Evolutionary conservation across 2,329 filamentous ascomycete genomes (phyloP), one percentile per base, ranked within the genome.

Genomic region (Fusarium mangiferae): DNA sequence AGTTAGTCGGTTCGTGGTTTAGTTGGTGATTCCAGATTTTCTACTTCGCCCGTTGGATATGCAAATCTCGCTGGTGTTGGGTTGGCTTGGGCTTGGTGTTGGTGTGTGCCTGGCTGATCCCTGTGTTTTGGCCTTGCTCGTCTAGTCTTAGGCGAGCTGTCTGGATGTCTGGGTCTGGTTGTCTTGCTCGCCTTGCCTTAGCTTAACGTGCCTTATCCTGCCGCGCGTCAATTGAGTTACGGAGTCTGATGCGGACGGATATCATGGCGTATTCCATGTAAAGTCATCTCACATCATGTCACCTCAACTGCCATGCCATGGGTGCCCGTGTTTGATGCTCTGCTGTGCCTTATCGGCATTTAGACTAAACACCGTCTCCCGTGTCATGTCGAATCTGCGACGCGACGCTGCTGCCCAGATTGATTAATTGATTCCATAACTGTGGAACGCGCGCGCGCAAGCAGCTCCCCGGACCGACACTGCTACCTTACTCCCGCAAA

Each of bases 151-250:
- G 60, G 20, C 60, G 35, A 60, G 52, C 54, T 63, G 57, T 62
- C 44, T 70, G 41, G 60, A 38, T 73, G 42, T 56, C 51, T 69
- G 35, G 52, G 62, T 60, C 51, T 60, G 30, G 52, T 57, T 55
- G 20, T 33, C 59, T 68, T 66, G 56, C 62, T 72, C 67, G 68
- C 58, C 58, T 70, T 68, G 46, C 67, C 46, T 65, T 69, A 58
- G 44, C 59, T 51, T 52, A 55, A 51, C 35, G 38, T 69, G 44
- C 65, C 66, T 69, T 68, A 69, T 64, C 57, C 65, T 69, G 66
- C 66, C 66, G 66, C 66, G 66, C 66, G 66, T 69, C 66, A 69
- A 69, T 68, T 69, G 66, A 69, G 66, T 69, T 69, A 49, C 58
- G 30, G 56, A 35, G 58, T 49, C 33, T 41, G 55, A 45, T 61